phyloP scores from a whole-genome alignment of 768 basidiomycete genomes.

The Stropharia rugosoannulata region DNA sequence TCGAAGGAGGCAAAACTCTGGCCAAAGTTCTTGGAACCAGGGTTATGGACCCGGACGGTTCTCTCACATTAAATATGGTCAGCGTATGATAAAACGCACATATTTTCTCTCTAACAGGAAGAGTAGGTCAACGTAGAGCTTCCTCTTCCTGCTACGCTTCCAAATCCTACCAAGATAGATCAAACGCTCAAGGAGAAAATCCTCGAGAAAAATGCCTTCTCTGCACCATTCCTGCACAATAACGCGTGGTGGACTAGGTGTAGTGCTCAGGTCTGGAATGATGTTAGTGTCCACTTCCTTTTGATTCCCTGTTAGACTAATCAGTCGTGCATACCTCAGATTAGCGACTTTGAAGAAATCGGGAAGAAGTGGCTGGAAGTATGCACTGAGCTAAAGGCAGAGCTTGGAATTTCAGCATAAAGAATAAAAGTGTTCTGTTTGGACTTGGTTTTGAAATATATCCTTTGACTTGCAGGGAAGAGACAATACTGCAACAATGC shows the following conservation, averaged over 20 bases:
- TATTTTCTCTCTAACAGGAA: not conserved
- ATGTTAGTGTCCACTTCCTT: constrained; percentile 27
- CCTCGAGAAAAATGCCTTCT: constrained; percentile 33
- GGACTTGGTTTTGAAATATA: not conserved
- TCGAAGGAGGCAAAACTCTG: constrained; percentile 63
- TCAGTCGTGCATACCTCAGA: constrained; percentile 20
- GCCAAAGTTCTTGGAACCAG: constrained; percentile 64
- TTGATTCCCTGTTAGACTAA: not conserved
- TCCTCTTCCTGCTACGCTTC: constrained; percentile 31
- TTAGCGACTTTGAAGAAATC: constrained; percentile 41
- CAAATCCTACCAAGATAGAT: constrained; percentile 20
- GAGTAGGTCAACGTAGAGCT: constrained; percentile 40
- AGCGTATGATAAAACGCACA: not conserved
- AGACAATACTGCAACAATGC: too few species aligned
- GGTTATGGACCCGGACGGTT: constrained; percentile 60
- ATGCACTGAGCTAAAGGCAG: constrained; percentile 31
- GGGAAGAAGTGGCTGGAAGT: constrained; percentile 35
- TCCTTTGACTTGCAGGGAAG: not conserved
- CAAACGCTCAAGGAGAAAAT: constrained; percentile 23
- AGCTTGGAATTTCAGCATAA: constrained; percentile 12
- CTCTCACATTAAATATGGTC: constrained; percentile 78
- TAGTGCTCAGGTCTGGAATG: constrained; percentile 47
- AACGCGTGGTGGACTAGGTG: constrained; percentile 46
- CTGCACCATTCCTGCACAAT: constrained; percentile 34
- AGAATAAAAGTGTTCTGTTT: not conserved